These are phyloP conservation scores for Peronospora destructor DNA, from an alignment of 352 stramenopile species.

Conservation along the genomic window DNA sequence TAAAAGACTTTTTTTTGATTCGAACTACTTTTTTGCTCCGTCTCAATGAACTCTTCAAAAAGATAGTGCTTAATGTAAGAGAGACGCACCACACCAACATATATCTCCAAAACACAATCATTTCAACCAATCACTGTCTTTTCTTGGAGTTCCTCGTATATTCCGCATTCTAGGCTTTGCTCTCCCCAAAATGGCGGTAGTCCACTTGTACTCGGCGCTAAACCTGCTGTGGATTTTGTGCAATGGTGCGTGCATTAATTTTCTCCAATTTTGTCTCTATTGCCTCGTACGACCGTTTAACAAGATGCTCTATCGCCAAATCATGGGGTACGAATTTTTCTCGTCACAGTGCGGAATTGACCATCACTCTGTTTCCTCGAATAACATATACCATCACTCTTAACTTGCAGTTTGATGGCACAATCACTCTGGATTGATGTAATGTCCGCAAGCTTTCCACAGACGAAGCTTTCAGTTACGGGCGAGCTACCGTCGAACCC, in stretches of 20 bases:
- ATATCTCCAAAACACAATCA: too few relatives aligned
- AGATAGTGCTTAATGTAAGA: too few relatives aligned
- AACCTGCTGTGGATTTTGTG: constrained; percentile 82
- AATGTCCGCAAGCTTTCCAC: constrained; percentile 76
- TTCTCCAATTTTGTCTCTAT: constrained; percentile 75
- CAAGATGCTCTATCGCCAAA: constrained; percentile 60
- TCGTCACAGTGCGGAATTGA: constrained; percentile 5
- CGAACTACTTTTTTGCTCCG: too few relatives aligned
- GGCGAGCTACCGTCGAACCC: constrained; percentile 72
- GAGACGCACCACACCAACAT: too few relatives aligned
- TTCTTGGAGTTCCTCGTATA: too few relatives aligned
- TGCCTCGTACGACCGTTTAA: constrained; percentile 82
- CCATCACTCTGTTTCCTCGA: constrained; percentile 11
- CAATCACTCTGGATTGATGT: constrained; percentile 85
- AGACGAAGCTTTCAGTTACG: constrained; percentile 75
- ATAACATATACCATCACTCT: constrained; percentile 4
- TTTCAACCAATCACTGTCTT: too few relatives aligned
- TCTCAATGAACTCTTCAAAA: too few relatives aligned
- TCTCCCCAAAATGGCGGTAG: constrained; percentile 40
- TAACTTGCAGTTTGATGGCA: constrained; percentile 34
- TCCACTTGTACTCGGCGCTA: constrained; percentile 61
- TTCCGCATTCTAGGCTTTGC: neutral
- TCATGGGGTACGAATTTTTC: constrained; percentile 48
- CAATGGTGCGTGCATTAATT: constrained; percentile 78
- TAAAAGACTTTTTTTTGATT: too few relatives aligned